Evolutionary conservation across 345 rosid species (phyloP).

Genomic region (Brassica rapa): DNA sequence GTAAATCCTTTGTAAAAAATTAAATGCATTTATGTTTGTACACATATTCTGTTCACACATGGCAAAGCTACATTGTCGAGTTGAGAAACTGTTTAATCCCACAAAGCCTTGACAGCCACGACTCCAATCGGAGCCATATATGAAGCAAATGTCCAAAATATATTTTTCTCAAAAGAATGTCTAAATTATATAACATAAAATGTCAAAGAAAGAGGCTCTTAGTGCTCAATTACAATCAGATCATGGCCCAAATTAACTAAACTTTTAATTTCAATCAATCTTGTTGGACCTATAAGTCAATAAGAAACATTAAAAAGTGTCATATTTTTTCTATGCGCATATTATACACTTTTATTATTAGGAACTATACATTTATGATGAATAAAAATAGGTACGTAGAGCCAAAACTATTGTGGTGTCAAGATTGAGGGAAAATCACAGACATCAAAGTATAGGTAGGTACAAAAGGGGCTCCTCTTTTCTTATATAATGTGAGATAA

Average conservation of each 20-base stretch:
- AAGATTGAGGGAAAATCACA: conserved; percentile 15
- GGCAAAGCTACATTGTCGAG: background rate
- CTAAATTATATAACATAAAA: conserved; percentile 7
- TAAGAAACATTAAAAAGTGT: conserved; percentile 25
- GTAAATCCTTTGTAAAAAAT: too few species aligned
- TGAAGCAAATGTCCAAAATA: conserved; percentile 10
- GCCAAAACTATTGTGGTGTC: conserved; percentile 15
- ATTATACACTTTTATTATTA: background rate
- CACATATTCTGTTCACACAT: conserved; percentile 26
- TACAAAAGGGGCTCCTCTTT: conserved; percentile 28
- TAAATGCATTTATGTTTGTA: background rate
- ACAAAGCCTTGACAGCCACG: too few species aligned
- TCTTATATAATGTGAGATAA: conserved; percentile 3
- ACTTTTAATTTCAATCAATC: conserved; percentile 14
- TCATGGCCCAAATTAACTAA: conserved; percentile 16
- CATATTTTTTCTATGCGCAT: conserved; percentile 1
- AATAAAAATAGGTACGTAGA: conserved; percentile 5
- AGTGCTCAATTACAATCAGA: conserved; percentile 36
- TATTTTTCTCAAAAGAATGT: too few species aligned
- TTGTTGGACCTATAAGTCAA: conserved; percentile 35
- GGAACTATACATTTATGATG: background rate
- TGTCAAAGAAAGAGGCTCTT: conserved; percentile 44
- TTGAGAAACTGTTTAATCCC: background rate
- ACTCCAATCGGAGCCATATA: background rate
- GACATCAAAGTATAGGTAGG: conserved; percentile 25